Base-by-base conservation (phyloP, 331 rosid species). In the Rosa hybrid region DNA sequence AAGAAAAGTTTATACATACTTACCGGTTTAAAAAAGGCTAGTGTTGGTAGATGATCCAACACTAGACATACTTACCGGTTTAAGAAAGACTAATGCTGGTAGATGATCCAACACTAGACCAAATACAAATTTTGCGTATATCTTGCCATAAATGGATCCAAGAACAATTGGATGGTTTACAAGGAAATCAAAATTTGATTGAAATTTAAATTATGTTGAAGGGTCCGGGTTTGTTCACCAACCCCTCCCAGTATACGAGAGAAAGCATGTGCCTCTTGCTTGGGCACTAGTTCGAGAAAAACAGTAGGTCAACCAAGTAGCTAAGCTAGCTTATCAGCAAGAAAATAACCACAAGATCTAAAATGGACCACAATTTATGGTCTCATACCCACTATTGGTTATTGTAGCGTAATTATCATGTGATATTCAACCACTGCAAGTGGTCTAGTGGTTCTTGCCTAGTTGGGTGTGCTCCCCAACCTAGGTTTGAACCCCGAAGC, bases 211-310 rank as follows among this genome's bases (percentile, higher is more conserved):
- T 5, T 48, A 12, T n/a, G 12, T 57, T 76, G 38, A 68, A n/a
- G 54, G 68, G 60, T 76, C 30, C 64, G 56, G 42, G 78, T 80
- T 77, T 77, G 85, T 82, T 82, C 77, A 70, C 44, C 81, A 59
- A 82, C 68, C 60, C 63, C 39, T 44, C 77, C 16, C 65, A 49
- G 39, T n/a, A 34, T 60, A 69, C 77, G 65, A 68, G 77, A 53
- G 39, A 10, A 38, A 16, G 44, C 81, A 69, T 45, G 73, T 76
- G 77, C 68, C 72, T 16, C 5, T 51, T 44, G 6, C 77, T 68
- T 1, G 77, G 76, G 72, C 44, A 53, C 69, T 44, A 56, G 25
- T 64, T 64, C 5, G 9, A 64, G 44, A 14, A 64, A 34, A 12
- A n/a, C 30, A 57, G 1, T 27, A 64, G 70, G 70, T 27, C 70